Base-by-base conservation (phyloP, 768 basidiomycete genomes). In the Tricholoma flavovirens region DNA sequence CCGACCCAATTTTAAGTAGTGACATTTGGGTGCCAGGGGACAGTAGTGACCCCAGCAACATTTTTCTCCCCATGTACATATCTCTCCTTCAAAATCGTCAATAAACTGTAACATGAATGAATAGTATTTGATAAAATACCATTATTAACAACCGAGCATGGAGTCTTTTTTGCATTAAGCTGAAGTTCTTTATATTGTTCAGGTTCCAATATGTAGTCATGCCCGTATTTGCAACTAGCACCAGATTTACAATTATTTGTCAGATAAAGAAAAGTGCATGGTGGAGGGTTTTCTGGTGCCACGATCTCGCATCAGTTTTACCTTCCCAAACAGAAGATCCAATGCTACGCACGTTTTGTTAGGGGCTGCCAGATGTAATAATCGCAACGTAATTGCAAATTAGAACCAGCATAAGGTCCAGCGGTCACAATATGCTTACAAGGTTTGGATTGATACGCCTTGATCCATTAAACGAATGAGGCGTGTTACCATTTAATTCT, bases 191-290 rank as follows among this genome's bases (percentile, higher is more conserved):
- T 64, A 56, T 77, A 81, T 56, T 87, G 74, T 48, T 84, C 80
- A 3, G 70, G 70, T 21, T 78, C 73, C 6, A 87, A 68, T 29
- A 81, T 58, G 62, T 85, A 87, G 60, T 87, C 80, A 56, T 87
- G 85, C 10, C 69, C 79, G 58, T 81, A 87, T 69, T 76, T 81
- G 66, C 85, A 87, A 24, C 76, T 75, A 9, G 70, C 64, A 11
- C 81, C 83, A 54, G 78, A 76, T 63, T 82, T 81, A 72, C 85
- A 87, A 48, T 72, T 74, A 48, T 72, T 74, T 29, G 80, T 75
- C 30, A 87, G 71, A 64, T 85, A 86, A 68, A 81, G 84, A 49
- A 83, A 68, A 12, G 83, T 86, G 64, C 85, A 87, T n/a, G 85
- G 84, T 15, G 84, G 78, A 1, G 84, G 84, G 62, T 71, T 80